Percentiles rank a stretch among this genome's conserved stretches.
Conservation (phyloP, 2,329 filamentous ascomycete genomes). For the Fusarium sp. region DNA sequence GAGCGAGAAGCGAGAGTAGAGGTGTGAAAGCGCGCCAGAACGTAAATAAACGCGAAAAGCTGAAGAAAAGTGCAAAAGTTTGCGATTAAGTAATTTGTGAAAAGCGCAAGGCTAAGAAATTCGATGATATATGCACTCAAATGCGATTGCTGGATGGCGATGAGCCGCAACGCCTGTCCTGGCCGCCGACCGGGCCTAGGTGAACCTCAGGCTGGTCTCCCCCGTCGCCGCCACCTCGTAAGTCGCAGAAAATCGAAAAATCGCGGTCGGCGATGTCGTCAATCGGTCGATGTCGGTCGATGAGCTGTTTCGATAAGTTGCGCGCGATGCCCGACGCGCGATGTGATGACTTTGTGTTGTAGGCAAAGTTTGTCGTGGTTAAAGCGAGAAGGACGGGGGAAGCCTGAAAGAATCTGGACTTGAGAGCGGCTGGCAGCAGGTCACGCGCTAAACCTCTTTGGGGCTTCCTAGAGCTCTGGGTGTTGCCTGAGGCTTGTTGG, state of each 20-base stretch:
- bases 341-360: slow-evolving; percentile 58
- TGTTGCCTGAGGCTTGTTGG: slow-evolving; percentile 43
- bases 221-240: slow-evolving; percentile 60
- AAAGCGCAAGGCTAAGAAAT: slow-evolving; percentile 44
- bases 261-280: slow-evolving; percentile 54
- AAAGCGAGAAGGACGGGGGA: slow-evolving; percentile 55
- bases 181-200: slow-evolving; percentile 58
- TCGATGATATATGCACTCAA: slow-evolving; percentile 51
- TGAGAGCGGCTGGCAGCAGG: slow-evolving; percentile 53
- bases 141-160: slow-evolving; percentile 56
- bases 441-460: slow-evolving; percentile 39
- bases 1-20: slow-evolving; percentile 42
- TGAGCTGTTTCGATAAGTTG: slow-evolving; percentile 48
- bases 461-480: slow-evolving; percentile 29
- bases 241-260: slow-evolving; percentile 52
- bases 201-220: slow-evolving; percentile 60
- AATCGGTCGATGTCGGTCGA: slow-evolving; percentile 44
- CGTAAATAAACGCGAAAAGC: slow-evolving; percentile 44
- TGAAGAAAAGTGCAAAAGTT: slow-evolving; percentile 42
- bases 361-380: slow-evolving; percentile 59
- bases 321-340: slow-evolving; percentile 66
- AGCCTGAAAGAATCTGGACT: slow-evolving; percentile 60
- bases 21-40: slow-evolving; percentile 43
- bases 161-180: slow-evolving; percentile 58
- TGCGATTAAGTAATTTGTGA: slow-evolving; percentile 37